Conservation (phyloP, 2,329 filamentous ascomycete genomes). For the Aspergillus sp. region DNA sequence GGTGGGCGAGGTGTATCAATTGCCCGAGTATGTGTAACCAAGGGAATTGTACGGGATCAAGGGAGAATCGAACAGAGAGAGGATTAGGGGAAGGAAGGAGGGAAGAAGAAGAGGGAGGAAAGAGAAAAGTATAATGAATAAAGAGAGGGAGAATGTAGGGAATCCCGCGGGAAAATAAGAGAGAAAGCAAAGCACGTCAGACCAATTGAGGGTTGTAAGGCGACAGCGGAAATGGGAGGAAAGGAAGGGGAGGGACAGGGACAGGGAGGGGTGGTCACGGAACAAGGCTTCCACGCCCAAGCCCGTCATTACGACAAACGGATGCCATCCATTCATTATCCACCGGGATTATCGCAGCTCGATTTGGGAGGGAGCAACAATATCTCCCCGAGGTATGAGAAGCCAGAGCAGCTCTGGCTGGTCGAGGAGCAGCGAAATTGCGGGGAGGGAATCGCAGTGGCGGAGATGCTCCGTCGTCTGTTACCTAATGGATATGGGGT, state of each 20-base stretch:
- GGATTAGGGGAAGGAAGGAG: neutral
- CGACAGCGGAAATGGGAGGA: neutral
- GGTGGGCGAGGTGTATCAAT: slow-evolving; percentile 14
- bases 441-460: slow-evolving; percentile 6
- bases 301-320: too few relatives aligned
- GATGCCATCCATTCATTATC: neutral
- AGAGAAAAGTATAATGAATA: neutral
- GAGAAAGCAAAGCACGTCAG: neutral
- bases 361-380: neutral
- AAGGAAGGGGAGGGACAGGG: neutral
- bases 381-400: neutral
- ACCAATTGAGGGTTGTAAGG: neutral
- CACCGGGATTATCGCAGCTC: neutral
- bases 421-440: neutral
- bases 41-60: neutral
- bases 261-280: neutral
- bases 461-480: slow-evolving; percentile 6
- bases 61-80: neutral
- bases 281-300: neutral
- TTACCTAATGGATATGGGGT: slow-evolving; percentile 33
- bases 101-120: neutral
- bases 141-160: neutral
- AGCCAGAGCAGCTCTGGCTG: neutral
- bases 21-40: neutral
- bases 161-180: slow-evolving; percentile 4